Evolutionary conservation across 257 asterid species (phyloP).

Genomic region (Solanum paucissectum): DNA sequence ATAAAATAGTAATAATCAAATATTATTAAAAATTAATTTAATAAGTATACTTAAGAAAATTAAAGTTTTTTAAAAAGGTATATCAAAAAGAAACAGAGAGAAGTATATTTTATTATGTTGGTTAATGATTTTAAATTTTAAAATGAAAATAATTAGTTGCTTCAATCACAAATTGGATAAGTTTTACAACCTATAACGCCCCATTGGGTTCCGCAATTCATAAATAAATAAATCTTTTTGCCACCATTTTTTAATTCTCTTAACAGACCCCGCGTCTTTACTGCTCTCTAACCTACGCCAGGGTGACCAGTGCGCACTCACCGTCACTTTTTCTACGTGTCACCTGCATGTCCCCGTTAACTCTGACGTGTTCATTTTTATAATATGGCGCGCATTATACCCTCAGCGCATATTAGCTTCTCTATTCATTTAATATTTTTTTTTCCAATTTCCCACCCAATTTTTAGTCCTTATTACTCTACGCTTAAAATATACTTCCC

Average conservation of each 20-base stretch:
- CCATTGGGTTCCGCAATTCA: not conserved
- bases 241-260: not conserved
- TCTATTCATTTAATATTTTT: not conserved
- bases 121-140: not conserved
- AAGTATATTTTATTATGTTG: not conserved
- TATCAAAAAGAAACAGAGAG: no score
- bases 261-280: not conserved
- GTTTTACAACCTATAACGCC: not conserved
- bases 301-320: not conserved
- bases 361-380: not conserved
- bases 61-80: no score
- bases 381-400: not conserved
- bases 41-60: no score
- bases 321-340: slow-evolving; percentile 1
- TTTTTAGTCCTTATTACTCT: not conserved
- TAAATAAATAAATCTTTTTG: not conserved
- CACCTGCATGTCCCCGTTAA: not conserved
- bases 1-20: no score
- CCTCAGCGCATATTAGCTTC: slow-evolving; percentile 6
- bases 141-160: no score
- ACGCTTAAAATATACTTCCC: slow-evolving; percentile 7
- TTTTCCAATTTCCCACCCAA: slow-evolving; percentile 7
- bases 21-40: no score
- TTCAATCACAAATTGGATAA: not conserved
- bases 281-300: slow-evolving; percentile 4